phyloP scores from a whole-genome alignment of 352 stramenopile species.

The Globisporangium acanthophoron region DNA sequence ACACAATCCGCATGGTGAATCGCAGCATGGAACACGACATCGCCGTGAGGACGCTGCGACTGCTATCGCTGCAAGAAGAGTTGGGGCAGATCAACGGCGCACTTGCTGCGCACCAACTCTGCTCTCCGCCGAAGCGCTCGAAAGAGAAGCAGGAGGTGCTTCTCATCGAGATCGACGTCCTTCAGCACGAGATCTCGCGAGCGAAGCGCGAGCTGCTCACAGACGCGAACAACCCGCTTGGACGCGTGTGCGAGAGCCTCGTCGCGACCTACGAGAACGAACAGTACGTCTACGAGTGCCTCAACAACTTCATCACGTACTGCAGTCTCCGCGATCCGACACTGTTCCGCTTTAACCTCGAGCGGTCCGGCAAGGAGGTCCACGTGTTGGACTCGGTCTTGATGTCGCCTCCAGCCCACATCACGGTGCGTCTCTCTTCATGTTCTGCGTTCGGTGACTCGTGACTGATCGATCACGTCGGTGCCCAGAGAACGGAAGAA shows the following conservation, averaged over 20 bases:
- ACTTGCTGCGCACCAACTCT: not conserved
- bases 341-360: conserved; percentile 48
- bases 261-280: conserved; percentile 69
- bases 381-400: conserved; percentile 59
- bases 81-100: conserved; percentile 10
- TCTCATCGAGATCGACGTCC: conserved; percentile 54
- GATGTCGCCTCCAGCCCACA: conserved; percentile 32
- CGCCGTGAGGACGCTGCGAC: conserved; percentile 44
- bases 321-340: conserved; percentile 35
- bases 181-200: conserved; percentile 38
- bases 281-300: conserved; percentile 64
- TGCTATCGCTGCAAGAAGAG: conserved; percentile 37
- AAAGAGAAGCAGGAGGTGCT: conserved; percentile 20
- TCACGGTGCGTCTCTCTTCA: conserved; percentile 24
- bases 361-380: conserved; percentile 43
- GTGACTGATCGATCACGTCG: not conserved
- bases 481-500: conserved; percentile 22
- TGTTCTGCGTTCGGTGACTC: not conserved
- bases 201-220: conserved; percentile 54
- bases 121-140: conserved; percentile 6
- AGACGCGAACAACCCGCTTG: conserved; percentile 33
- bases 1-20: conserved; percentile 57
- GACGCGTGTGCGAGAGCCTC: conserved; percentile 49
- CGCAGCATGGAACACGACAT: conserved; percentile 59
- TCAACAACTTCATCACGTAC: conserved; percentile 56